Conservation (phyloP, 176 grass and related monocot species). For the Sorghum bicolor region Sorghum_bicolor_NCBIv3 NC_012877.2:60920501-60921000, state of each 20-base stretch:
- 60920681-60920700: constrained; percentile 15
- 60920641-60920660: constrained; percentile 19
- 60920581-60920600: constrained; percentile 24
- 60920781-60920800: constrained; percentile 8
- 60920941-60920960: background rate
- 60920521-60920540: background rate
- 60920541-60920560: background rate
- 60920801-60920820: constrained; percentile 25
- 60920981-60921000: background rate
- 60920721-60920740: constrained; percentile 1
- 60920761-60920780: background rate
- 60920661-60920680: constrained; percentile 29
- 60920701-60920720: constrained; percentile 28
- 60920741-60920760: constrained; percentile 3
- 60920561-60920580: background rate
- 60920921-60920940: background rate
- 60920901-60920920: background rate
- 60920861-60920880: background rate
- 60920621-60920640: background rate
- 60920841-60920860: background rate
- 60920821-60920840: constrained; percentile 1
- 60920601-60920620: background rate
- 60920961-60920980: background rate
- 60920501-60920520: background rate
- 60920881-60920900: background rate